Evolutionary conservation across 768 basidiomycete species (phyloP).

Genomic region (Tylopilus balloui): DNA sequence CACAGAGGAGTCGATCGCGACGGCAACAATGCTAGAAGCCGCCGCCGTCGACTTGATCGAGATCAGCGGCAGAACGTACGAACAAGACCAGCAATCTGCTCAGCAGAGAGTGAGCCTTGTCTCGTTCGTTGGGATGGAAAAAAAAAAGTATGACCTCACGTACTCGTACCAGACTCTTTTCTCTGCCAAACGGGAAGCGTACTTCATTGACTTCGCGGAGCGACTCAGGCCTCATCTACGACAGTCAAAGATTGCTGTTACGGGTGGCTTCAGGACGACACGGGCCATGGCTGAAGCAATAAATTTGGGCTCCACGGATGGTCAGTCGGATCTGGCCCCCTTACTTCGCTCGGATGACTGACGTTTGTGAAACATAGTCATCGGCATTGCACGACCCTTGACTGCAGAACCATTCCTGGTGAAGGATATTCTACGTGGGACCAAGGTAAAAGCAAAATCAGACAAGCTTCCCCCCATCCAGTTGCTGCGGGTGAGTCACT

Average conservation of each 20-base stretch:
- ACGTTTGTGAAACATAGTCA: conserved; percentile 14
- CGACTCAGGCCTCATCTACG: conserved; percentile 22
- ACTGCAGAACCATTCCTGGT: conserved; percentile 30
- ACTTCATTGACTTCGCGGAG: conserved; percentile 32
- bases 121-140: background rate
- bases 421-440: conserved; percentile 26
- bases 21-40: conserved; percentile 32
- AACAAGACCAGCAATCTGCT: conserved; percentile 10
- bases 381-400: conserved; percentile 30
- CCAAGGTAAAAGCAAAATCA: conserved; percentile 20
- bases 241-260: conserved; percentile 26
- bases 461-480: conserved; percentile 38
- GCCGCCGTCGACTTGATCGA: conserved; percentile 39
- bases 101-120: conserved; percentile 11
- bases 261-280: conserved; percentile 30
- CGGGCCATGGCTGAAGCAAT: conserved; percentile 30
- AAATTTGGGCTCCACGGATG: conserved; percentile 20
- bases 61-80: conserved; percentile 38
- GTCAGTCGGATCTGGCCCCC: conserved; percentile 16
- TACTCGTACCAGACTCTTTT: conserved; percentile 8
- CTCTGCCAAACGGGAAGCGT: conserved; percentile 22
- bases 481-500: conserved; percentile 23
- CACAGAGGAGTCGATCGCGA: conserved; percentile 29
- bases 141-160: background rate
- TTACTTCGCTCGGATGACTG: background rate